phyloP scores from a whole-genome alignment of 2,329 filamentous ascomycete species.

The Botrytis pseudocinerea region DNA sequence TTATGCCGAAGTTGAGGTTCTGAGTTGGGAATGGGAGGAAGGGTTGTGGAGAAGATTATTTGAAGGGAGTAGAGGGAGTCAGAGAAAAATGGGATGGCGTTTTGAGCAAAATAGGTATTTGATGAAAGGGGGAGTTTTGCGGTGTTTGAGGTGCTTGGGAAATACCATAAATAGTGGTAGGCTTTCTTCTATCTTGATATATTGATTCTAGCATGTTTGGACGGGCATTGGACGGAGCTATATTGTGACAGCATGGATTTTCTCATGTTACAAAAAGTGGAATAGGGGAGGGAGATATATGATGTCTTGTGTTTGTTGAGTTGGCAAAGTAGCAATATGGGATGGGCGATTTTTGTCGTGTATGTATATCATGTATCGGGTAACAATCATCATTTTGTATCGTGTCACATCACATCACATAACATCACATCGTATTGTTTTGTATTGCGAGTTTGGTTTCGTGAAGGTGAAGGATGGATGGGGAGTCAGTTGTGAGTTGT shows the following conservation, averaged over 20 bases:
- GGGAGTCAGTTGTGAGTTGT: not conserved
- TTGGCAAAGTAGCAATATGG: not conserved
- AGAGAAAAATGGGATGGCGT: not conserved
- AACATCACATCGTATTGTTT: no score
- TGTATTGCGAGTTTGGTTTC: not conserved
- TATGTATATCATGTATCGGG: not conserved
- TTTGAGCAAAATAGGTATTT: not conserved
- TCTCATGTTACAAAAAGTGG: not conserved
- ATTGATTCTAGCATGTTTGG: not conserved
- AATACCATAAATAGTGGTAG: constrained; percentile 22
- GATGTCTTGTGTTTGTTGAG: not conserved
- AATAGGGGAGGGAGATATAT: not conserved
- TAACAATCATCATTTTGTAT: no score
- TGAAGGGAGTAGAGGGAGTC: not conserved
- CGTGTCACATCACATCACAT: no score
- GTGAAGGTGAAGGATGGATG: not conserved
- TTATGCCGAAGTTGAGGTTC: constrained; percentile 85
- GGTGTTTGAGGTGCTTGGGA: constrained; percentile 13
- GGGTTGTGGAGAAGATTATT: not conserved
- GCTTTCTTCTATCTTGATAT: constrained; percentile 2
- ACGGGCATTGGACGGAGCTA: not conserved
- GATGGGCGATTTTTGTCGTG: no score
- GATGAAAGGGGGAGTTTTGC: not conserved
- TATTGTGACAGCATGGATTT: not conserved
- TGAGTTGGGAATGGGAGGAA: constrained; percentile 42